These are phyloP conservation scores for Wickerhamomyces strasburgensis DNA, from an alignment of 805 yeast species.

Conservation along the genomic window DNA sequence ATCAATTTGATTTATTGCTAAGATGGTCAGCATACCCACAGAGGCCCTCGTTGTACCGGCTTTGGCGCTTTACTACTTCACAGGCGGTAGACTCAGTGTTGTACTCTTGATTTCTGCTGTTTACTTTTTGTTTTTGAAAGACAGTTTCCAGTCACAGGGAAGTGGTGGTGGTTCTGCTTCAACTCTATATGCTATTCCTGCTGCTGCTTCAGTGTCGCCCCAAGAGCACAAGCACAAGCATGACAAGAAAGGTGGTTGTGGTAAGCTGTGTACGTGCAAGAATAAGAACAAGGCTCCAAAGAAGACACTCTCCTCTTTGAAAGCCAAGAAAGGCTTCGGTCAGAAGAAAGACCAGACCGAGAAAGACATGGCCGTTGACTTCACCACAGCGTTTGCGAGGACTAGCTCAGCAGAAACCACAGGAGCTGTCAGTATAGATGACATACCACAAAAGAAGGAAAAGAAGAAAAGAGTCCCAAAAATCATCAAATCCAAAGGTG, in stretches of 20 bases:
- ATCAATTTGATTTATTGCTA: background rate
- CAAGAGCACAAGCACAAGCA: conserved; percentile 13
- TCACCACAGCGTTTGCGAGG: conserved; percentile 33
- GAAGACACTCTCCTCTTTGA: conserved; percentile 23
- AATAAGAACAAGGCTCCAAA: conserved; percentile 19
- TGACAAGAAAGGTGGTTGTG: conserved; percentile 29
- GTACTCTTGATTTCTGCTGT: conserved; percentile 25
- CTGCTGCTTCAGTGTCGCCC: background rate
- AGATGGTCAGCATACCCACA: conserved; percentile 11
- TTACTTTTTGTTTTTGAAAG: conserved; percentile 22
- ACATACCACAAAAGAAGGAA: background rate
- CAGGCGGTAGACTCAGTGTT: conserved; percentile 35
- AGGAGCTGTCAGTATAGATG: conserved; percentile 13
- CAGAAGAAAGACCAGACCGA: conserved; percentile 9
- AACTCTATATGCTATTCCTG: too few species aligned
- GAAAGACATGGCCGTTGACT: conserved; percentile 31
- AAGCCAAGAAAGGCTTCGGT: conserved; percentile 19
- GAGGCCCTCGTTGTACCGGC: conserved; percentile 6
- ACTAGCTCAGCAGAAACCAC: conserved; percentile 1
- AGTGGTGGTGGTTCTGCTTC: too few species aligned
- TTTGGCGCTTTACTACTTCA: conserved; percentile 15
- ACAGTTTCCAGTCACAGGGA: conserved; percentile 6
- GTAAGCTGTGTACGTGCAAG: conserved; percentile 29
- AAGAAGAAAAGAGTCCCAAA: conserved; percentile 35
- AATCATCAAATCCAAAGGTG: conserved; percentile 36